phyloP scores from a whole-genome alignment of 768 basidiomycete genomes.

The Saitozyma sp. region DNA sequence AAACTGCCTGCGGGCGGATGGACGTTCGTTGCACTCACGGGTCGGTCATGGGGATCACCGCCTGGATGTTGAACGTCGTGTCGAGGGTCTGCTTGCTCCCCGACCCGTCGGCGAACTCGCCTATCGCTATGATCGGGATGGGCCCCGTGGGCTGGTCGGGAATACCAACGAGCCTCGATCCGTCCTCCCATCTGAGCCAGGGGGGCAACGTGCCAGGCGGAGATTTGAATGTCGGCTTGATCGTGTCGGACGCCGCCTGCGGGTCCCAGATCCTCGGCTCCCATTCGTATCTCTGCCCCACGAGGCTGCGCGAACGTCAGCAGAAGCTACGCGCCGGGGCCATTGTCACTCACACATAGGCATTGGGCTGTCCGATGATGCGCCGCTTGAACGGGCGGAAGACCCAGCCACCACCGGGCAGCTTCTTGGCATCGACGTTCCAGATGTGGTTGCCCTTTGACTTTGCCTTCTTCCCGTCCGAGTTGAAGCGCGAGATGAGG shows the following conservation, averaged over 20 bases:
- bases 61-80: conserved; percentile 21
- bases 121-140: conserved; percentile 72
- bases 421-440: conserved; percentile 94
- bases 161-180: conserved; percentile 66
- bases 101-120: conserved; percentile 51
- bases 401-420: conserved; percentile 65
- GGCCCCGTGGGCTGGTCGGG: conserved; percentile 74
- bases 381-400: conserved; percentile 86
- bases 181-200: conserved; percentile 88
- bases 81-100: conserved; percentile 13
- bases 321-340: neutral
- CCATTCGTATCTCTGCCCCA: conserved; percentile 75
- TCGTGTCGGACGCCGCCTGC: conserved; percentile 77
- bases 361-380: conserved; percentile 78
- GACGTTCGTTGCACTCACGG: conserved; percentile 4
- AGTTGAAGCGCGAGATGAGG: conserved; percentile 94
- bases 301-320: conserved; percentile 20
- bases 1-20: no score
- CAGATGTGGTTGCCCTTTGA: conserved; percentile 99
- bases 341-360: conserved; percentile 60
- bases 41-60: conserved; percentile 13
- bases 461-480: conserved; percentile 98
- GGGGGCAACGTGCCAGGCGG: conserved; percentile 66
- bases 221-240: conserved; percentile 76
- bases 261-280: conserved; percentile 96